A percentile compares a stretch with the other conserved stretches of the same genome.
Evolutionary conservation across 2,329 filamentous ascomycete species (phyloP).

Genomic region (Scedosporium aurantiacum): DNA sequence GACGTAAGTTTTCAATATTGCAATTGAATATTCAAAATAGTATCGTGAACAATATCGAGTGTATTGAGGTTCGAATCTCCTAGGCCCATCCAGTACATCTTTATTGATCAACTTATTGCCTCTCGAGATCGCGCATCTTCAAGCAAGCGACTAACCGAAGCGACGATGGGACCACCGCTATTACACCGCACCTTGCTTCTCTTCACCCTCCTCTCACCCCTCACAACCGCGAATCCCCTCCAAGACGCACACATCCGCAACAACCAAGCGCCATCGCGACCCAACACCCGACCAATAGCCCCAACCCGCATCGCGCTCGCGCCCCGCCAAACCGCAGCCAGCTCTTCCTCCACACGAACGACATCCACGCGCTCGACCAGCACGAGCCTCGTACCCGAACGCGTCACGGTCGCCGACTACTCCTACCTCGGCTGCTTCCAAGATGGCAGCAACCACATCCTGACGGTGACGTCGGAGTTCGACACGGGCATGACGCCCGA

Average conservation of each 20-base stretch:
- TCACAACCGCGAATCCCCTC: background rate
- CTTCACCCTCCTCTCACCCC: background rate
- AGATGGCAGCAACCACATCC: slow-evolving; percentile 7
- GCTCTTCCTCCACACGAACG: background rate
- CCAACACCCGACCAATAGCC: background rate
- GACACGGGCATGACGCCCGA: slow-evolving; percentile 9
- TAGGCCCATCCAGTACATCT: too few relatives aligned
- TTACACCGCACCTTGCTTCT: background rate
- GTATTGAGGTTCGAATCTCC: too few relatives aligned
- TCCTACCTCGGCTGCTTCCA: slow-evolving; percentile 8
- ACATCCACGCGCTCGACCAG: background rate
- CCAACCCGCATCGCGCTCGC: background rate
- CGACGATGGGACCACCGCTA: background rate
- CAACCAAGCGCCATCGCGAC: background rate
- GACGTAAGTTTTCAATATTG: too few relatives aligned
- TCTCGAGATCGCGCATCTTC: background rate
- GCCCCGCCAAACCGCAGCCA: background rate
- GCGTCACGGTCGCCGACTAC: background rate
- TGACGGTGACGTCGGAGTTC: background rate
- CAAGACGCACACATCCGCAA: background rate
- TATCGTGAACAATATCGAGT: too few relatives aligned
- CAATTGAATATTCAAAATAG: too few relatives aligned
- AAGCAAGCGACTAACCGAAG: background rate
- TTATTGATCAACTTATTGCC: background rate
- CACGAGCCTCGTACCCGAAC: background rate